phyloP scores from a whole-genome alignment of 352 stramenopile species.

The Phytophthora sojae region DNA sequence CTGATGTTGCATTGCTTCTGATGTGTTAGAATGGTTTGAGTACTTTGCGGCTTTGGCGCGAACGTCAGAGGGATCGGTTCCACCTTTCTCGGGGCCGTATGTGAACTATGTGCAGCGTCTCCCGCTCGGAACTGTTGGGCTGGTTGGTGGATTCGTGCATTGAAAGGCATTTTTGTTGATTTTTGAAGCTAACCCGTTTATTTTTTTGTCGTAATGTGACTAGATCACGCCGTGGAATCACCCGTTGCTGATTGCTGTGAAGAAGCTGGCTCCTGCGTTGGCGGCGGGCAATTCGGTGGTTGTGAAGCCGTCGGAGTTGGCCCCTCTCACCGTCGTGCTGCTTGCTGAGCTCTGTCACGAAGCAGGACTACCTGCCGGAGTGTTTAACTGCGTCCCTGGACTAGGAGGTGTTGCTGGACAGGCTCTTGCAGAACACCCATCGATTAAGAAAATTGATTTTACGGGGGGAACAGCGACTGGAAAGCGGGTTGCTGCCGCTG shows the following conservation, averaged over 20 bases:
- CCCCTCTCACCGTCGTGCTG: conserved; percentile 63
- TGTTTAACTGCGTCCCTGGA: conserved; percentile 60
- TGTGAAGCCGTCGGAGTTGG: conserved; percentile 89
- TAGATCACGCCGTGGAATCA: conserved; percentile 88
- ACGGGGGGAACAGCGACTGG: conserved; percentile 55
- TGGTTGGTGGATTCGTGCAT: conserved; percentile 27
- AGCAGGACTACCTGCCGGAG: conserved; percentile 48
- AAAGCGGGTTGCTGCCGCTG: conserved; percentile 42
- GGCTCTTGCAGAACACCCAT: conserved; percentile 41
- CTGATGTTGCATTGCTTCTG: background rate
- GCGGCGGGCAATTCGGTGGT: conserved; percentile 84
- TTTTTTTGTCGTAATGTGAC: background rate
- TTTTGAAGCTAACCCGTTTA: background rate
- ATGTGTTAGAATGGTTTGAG: conserved; percentile 77
- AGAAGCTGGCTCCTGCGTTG: conserved; percentile 72
- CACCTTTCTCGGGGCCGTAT: conserved; percentile 65
- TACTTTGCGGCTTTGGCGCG: conserved; percentile 82
- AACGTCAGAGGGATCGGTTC: conserved; percentile 68
- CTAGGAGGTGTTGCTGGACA: conserved; percentile 44
- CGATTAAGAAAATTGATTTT: conserved; percentile 71
- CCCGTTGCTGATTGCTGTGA: conserved; percentile 79
- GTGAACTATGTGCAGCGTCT: conserved; percentile 65
- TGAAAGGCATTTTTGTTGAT: background rate
- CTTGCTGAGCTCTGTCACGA: conserved; percentile 51
- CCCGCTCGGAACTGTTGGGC: conserved; percentile 69